Conservation (phyloP, 1,284 basidiomycete genomes). For the Rhodotorula sp. region DNA sequence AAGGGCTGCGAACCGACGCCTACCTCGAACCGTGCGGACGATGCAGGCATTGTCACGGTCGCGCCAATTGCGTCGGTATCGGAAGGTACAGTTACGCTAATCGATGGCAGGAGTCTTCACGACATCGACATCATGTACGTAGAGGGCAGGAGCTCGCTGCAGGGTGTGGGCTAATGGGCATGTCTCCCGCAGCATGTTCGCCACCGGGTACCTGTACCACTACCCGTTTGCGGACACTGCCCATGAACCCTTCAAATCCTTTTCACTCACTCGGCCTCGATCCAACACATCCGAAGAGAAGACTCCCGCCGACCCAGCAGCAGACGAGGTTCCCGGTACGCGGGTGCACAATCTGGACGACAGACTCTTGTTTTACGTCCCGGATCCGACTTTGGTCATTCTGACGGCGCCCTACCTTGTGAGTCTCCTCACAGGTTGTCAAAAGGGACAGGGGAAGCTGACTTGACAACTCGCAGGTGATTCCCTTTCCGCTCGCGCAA, state of each 20-base stretch:
- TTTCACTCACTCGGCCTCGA: constrained; percentile 28
- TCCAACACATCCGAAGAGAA: too few species aligned
- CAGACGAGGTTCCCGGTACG: too few species aligned
- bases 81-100: constrained; percentile 44
- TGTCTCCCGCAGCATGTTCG: constrained; percentile 46
- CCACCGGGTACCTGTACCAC: constrained; percentile 53
- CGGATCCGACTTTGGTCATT: too few species aligned
- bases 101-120: constrained; percentile 40
- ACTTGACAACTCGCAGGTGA: too few species aligned
- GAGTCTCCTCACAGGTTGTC: too few species aligned
- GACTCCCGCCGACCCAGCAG: too few species aligned
- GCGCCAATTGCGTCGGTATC: constrained; percentile 48
- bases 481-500: too few species aligned
- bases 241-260: constrained; percentile 48
- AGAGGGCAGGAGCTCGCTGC: not conserved
- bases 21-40: constrained; percentile 41
- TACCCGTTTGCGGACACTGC: constrained; percentile 49
- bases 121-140: constrained; percentile 48
- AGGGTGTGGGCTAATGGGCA: too few species aligned
- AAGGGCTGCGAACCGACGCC: constrained; percentile 37
- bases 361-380: too few species aligned
- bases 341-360: too few species aligned
- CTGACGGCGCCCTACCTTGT: too few species aligned
- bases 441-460: too few species aligned
- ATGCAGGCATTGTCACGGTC: constrained; percentile 43